Conservation (phyloP, 2,329 filamentous ascomycete species). For the Lachnellula occidentalis region DNA sequence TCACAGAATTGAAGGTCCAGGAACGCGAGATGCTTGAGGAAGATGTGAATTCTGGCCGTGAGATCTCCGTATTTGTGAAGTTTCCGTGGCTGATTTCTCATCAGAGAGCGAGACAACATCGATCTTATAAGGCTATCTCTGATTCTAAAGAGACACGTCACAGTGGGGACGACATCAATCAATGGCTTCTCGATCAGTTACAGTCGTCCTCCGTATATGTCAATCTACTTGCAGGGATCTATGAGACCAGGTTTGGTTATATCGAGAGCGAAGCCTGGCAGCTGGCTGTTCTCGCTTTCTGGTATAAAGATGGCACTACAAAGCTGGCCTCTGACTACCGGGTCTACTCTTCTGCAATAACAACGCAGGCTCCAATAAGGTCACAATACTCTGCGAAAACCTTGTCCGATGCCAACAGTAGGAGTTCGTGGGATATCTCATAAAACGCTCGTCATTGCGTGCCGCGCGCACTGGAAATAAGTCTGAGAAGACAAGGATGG, state of each 20-base stretch:
- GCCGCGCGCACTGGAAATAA: too few relatives aligned
- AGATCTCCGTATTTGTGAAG: constrained; percentile 19
- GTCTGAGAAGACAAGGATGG: too few relatives aligned
- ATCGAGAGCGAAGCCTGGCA: constrained; percentile 11
- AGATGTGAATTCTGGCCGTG: constrained; percentile 1
- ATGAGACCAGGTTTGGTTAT: neutral
- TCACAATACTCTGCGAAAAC: too few relatives aligned
- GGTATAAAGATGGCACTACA: constrained; percentile 18
- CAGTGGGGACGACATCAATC: constrained; percentile 13
- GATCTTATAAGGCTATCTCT: too few relatives aligned
- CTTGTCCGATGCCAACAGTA: too few relatives aligned
- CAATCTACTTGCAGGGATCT: constrained; percentile 15
- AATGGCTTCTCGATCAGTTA: constrained; percentile 19
- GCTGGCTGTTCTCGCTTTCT: constrained; percentile 11
- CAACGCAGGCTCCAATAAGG: neutral
- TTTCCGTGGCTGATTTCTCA: constrained; percentile 15
- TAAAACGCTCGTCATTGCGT: too few relatives aligned
- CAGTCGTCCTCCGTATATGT: constrained; percentile 20
- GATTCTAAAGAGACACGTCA: too few relatives aligned
- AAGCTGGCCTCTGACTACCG: neutral
- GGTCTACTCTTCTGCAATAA: constrained; percentile 2
- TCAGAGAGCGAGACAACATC: neutral
- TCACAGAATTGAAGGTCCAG: constrained; percentile 7
- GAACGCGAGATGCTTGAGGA: constrained; percentile 4
- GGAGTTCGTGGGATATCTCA: too few relatives aligned